These are phyloP conservation scores for Acanthamoeba royreba DNA, from an alignment of 208 protist genomes.

Conservation along the genomic window DNA sequence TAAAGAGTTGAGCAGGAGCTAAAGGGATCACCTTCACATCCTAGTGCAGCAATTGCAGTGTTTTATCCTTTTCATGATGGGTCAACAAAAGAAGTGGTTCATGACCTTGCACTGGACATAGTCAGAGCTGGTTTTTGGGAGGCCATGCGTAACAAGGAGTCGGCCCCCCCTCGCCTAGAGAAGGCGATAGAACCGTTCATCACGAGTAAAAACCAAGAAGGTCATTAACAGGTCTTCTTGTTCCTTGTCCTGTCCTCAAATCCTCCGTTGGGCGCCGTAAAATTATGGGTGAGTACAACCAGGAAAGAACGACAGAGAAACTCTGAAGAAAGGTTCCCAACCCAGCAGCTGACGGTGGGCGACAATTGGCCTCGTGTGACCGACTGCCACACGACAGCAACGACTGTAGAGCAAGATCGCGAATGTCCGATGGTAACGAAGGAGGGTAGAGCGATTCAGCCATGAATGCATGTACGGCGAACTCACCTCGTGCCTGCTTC, in stretches of 20 bases:
- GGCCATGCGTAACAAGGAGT: slow-evolving; percentile 1
- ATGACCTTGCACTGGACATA: background rate
- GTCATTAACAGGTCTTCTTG: background rate
- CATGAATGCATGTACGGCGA: no score
- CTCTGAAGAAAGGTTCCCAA: no score
- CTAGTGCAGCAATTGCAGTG: background rate
- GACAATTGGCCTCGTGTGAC: no score
- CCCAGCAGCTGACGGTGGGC: no score
- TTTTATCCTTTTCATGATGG: no score
- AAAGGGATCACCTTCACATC: background rate
- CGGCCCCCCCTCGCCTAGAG: background rate
- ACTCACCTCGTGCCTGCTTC: no score
- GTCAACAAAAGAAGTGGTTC: background rate
- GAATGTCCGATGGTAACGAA: no score
- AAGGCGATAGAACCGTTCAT: slow-evolving; percentile 1
- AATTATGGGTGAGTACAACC: background rate
- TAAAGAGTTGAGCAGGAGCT: no score
- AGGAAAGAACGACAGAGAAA: no score
- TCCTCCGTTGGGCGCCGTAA: background rate
- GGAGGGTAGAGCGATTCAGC: no score
- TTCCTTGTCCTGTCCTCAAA: background rate
- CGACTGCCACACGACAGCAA: no score
- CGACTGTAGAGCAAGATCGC: no score
- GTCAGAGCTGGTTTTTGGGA: background rate
- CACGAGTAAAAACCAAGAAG: background rate